A percentile compares a stretch with the other conserved stretches of the same genome.
Conservation (phyloP, 1,139 yeast species). For the Kurtzmaniella quercitrusa region DNA sequence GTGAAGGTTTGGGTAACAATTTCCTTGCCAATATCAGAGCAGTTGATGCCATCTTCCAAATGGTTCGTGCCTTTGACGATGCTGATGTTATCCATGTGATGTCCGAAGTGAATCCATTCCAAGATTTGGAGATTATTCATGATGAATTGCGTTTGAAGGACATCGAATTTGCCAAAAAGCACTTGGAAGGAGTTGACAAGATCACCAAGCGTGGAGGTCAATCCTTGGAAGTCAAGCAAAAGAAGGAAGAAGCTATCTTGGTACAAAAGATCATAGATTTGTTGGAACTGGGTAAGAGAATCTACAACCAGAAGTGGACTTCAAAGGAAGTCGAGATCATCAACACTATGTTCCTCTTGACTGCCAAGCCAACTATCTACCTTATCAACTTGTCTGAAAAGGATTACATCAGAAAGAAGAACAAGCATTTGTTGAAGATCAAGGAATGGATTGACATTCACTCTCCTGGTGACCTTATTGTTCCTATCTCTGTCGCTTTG, state of each 20-base stretch:
- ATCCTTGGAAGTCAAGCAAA: slow-evolving; percentile 89
- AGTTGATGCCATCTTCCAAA: slow-evolving; percentile 97
- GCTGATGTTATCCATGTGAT: slow-evolving; percentile 97
- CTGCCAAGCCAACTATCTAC: slow-evolving; percentile 96
- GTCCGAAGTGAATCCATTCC: slow-evolving; percentile 94
- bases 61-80: slow-evolving; percentile 96
- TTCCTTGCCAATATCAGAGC: slow-evolving; percentile 97
- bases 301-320: slow-evolving; percentile 88
- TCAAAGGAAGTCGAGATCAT: slow-evolving; percentile 86
- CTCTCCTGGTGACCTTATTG: slow-evolving; percentile 93
- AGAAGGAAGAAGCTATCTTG: slow-evolving; percentile 85
- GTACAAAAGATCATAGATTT: slow-evolving; percentile 72
- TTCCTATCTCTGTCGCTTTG: slow-evolving; percentile 88
- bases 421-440: slow-evolving; percentile 84
- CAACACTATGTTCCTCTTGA: slow-evolving; percentile 80
- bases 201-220: slow-evolving; percentile 93
- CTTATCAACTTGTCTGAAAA: slow-evolving; percentile 90
- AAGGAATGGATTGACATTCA: slow-evolving; percentile 95
- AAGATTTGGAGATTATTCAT: slow-evolving; percentile 89
- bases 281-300: slow-evolving; percentile 82
- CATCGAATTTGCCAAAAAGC: slow-evolving; percentile 90
- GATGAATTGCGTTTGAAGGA: slow-evolving; percentile 95
- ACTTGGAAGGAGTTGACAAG: slow-evolving; percentile 82
- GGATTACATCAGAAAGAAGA: slow-evolving; percentile 95
- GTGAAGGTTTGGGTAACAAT: slow-evolving; percentile 98